Conservation (phyloP, 768 basidiomycete species). For the Tulasnella sp. region DNA sequence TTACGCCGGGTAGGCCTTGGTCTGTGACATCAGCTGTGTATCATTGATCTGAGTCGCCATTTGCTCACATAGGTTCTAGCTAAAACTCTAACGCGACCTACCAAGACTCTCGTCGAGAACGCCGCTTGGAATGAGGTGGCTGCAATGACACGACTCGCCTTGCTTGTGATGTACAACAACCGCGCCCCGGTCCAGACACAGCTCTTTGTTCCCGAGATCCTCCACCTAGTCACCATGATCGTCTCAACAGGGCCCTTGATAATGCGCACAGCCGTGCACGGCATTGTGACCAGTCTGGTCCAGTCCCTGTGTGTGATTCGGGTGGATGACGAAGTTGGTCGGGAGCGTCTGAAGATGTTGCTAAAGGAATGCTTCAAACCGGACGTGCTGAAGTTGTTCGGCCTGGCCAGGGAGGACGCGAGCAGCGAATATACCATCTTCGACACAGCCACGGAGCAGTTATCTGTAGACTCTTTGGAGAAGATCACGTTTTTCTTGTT, state of each 20-base stretch:
- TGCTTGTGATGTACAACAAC: constrained; percentile 59
- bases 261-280: constrained; percentile 73
- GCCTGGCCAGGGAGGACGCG: constrained; percentile 49
- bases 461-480: constrained; percentile 56
- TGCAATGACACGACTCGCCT: constrained; percentile 62
- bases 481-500: constrained; percentile 51
- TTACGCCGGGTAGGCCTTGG: constrained; percentile 54
- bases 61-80: constrained; percentile 45
- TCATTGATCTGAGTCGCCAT: neutral
- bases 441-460: constrained; percentile 44
- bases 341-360: constrained; percentile 49
- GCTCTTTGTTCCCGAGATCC: constrained; percentile 71
- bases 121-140: constrained; percentile 74
- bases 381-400: constrained; percentile 58
- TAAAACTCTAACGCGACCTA: constrained; percentile 56
- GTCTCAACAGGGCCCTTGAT: constrained; percentile 62
- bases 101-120: constrained; percentile 56
- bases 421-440: constrained; percentile 58
- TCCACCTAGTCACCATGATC: constrained; percentile 69
- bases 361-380: constrained; percentile 50
- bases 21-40: neutral
- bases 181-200: constrained; percentile 55
- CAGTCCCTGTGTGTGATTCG: constrained; percentile 60
- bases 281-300: constrained; percentile 68
- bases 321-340: constrained; percentile 44